Base-by-base conservation (phyloP, 345 rosid species). In the Psidium friedrichsthalianum region DNA sequence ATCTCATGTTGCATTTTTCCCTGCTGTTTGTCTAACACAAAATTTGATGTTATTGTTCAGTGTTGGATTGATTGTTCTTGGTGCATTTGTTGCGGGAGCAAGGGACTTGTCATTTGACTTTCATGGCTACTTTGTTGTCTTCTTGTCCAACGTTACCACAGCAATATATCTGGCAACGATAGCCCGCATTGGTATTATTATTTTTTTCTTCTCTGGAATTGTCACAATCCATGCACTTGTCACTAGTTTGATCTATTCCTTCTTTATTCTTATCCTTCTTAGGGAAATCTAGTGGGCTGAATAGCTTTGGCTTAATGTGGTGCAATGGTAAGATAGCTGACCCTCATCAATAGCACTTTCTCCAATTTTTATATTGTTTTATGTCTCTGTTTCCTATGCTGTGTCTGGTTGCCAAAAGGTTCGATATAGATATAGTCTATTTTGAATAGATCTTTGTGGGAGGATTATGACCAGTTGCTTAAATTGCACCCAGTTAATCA, bases 241-340 rank as follows among this genome's bases (percentile, higher is more conserved):
- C 47, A 27, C 52, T 80, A 53, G 84, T 64, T 84, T 88, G 42
- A 69, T 83, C 82, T 86, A 12, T 80, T 85, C 86, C 59, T 64
- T 85, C 29, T 29, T 74, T 74, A 32, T 87, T 83, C 42, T 83
- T 84, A 82, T 87, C 69, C 85, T 82, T 88, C 64, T 82, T 94
- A 97, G 99, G 99, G 87, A 97, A 95, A 90, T 91, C 99, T 82
- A 97, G 98, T 88, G 98, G 99, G 90, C 94, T 97, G 85, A 97
- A 95, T 91, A 97, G 99, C 90, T 97, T 97, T 91, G 99, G 99
- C 80, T 95, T 97, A 81, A 97, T 97, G 98, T 97, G 98, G 99
- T 94, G 97, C 93, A 97, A 96, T 89, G 99, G 99, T 96, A 92
- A 88, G 85, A 83, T 82, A n/a, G 56, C 81, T 61, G 52, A 59